Evolutionary conservation across 345 rosid genomes (phyloP), one percentile per base, ranked within the genome.

Genomic region (Firmiana major): DNA sequence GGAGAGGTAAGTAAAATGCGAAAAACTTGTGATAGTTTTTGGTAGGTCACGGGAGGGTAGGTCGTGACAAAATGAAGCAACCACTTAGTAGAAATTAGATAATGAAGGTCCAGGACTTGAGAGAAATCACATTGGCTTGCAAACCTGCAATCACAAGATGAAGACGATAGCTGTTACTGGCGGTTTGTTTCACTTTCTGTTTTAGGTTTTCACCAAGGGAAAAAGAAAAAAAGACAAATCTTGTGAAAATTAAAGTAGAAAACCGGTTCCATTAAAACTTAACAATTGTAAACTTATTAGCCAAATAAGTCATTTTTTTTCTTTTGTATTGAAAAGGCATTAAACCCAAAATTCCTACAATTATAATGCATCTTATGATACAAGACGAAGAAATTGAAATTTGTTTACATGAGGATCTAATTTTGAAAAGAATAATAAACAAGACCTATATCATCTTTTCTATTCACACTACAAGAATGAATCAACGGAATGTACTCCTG

Each of bases 401-500:
- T 11, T n/a, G 68, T 69, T 36, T 73, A 63, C 77, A 75, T 45
- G 64, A 12, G n/a, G n/a, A n/a, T n/a, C 28, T 53, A 34, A 53
- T 34, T 4, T 9, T 62, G 70, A 79, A 85, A 84, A 83, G 80
- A 85, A 81, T 77, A 77, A 72, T 65, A 81, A 84, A 79, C 81
- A 84, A 87, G 85, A 63, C 82, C 88, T 83, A 80, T 79, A 82
- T 77, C 78, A 77, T 81, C 86, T 78, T 84, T 67, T 81, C 87
- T 75, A 63, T 75, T 63, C 71, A 75, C 78, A 75, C 19, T 31
- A 63, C 48, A 48, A 86, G 89, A 89, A 89, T 86, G 64, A 82
- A 88, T 69, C 55, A 74, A 84, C 78, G n/a, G 15, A 24, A 38
- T 43, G 66, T 24, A 73, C 77, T 15, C 9, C 62, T 21, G 12